phyloP scores from a whole-genome alignment of 129 eudicot species.

The Ambrosia artemisiifolia region DNA sequence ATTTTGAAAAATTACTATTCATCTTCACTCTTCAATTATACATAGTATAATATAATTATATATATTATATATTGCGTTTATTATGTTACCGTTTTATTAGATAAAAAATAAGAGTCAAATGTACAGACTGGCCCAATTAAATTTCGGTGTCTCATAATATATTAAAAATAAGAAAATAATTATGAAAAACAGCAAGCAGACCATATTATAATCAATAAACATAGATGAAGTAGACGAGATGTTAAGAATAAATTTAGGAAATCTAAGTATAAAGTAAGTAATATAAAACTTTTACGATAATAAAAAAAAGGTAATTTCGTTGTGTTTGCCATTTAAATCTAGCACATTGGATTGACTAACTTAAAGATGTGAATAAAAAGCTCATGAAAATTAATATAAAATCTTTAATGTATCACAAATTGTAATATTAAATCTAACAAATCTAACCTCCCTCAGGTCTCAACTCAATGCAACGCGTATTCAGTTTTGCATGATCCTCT shows the following conservation, averaged over 20 bases:
- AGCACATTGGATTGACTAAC: no score
- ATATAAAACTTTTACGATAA: no score
- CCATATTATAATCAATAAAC: neutral
- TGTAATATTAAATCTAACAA: neutral
- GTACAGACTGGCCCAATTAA: conserved; percentile 21
- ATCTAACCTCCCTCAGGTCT: neutral
- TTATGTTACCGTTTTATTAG: conserved; percentile 21
- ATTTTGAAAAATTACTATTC: no score
- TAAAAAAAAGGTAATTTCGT: no score
- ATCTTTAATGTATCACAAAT: no score
- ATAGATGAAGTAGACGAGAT: neutral
- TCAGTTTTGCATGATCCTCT: conserved; percentile 8
- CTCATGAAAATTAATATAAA: no score
- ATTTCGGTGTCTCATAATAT: conserved; percentile 5
- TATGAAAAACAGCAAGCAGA: neutral
- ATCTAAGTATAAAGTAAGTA: no score
- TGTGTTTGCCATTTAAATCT: no score
- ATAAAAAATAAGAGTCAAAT: conserved; percentile 9
- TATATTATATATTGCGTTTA: neutral
- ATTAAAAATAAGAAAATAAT: neutral
- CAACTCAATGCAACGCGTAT: conserved; percentile 2
- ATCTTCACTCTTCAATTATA: no score
- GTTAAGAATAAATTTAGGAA: neutral
- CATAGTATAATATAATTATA: no score
- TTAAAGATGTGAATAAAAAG: no score